Conservation (phyloP, 352 stramenopile species). For the Phytophthora pseudosyringae region DNA sequence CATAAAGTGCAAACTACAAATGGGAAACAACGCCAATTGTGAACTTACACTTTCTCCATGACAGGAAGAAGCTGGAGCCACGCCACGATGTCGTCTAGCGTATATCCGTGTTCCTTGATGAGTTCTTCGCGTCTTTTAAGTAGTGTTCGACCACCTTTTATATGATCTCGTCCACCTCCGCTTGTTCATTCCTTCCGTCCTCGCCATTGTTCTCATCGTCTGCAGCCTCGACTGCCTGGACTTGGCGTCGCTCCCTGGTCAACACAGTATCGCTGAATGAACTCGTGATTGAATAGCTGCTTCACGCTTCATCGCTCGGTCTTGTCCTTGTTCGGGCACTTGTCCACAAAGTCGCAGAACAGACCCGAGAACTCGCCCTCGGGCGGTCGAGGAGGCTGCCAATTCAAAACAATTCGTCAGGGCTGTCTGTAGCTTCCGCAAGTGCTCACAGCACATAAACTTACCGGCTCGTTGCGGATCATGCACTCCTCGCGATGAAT, state of each 20-base stretch:
- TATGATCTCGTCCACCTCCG: conserved; percentile 81
- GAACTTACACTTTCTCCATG: conserved; percentile 81
- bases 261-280: conserved; percentile 57
- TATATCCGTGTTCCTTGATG: conserved; percentile 70
- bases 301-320: conserved; percentile 83
- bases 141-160: conserved; percentile 80
- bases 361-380: conserved; percentile 73
- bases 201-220: conserved; percentile 42
- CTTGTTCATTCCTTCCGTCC: conserved; percentile 68
- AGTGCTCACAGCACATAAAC: conserved; percentile 6
- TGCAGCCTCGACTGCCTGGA: conserved; percentile 11
- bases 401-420: too few species aligned
- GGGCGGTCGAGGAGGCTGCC: conserved; percentile 67
- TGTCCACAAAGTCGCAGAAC: conserved; percentile 83
- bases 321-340: conserved; percentile 84
- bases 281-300: conserved; percentile 76
- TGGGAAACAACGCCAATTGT: not conserved
- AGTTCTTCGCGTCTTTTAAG: conserved; percentile 82
- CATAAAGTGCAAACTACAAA: not conserved
- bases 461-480: conserved; percentile 84
- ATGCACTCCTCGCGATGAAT: conserved; percentile 83
- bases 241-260: conserved; percentile 17
- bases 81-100: conserved; percentile 67
- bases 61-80: conserved; percentile 82
- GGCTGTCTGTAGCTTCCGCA: not conserved